These are phyloP conservation scores for Meyerozyma smithsonii DNA, from an alignment of 1,139 yeast species.

Conservation along the genomic window DNA sequence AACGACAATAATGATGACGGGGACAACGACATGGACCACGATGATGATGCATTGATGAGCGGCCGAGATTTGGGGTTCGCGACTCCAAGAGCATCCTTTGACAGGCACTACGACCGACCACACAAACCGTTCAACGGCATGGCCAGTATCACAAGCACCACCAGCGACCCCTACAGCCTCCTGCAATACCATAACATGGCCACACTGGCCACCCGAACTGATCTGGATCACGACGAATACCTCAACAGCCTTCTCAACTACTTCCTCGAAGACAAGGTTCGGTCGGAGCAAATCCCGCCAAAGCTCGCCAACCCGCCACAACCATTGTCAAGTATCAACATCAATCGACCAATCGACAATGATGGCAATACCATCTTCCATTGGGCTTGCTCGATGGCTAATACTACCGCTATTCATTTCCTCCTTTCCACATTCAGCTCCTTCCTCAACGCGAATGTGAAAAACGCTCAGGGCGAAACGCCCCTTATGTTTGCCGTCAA, in stretches of 20 bases:
- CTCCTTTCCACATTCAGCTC: slow-evolving; percentile 46
- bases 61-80: slow-evolving; percentile 40
- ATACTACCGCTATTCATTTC: slow-evolving; percentile 66
- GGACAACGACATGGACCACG: slow-evolving; percentile 11
- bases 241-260: slow-evolving; percentile 32
- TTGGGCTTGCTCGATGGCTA: slow-evolving; percentile 94
- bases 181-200: slow-evolving; percentile 19
- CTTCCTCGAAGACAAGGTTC: slow-evolving; percentile 32
- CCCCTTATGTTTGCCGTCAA: slow-evolving; percentile 84
- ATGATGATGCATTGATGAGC: slow-evolving; percentile 34
- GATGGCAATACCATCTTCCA: slow-evolving; percentile 92
- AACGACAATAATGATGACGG: slow-evolving; percentile 16
- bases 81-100: slow-evolving; percentile 38
- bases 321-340: slow-evolving; percentile 45
- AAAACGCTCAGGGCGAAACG: slow-evolving; percentile 74
- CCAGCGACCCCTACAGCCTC: slow-evolving; percentile 17
- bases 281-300: slow-evolving; percentile 24
- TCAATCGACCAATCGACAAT: slow-evolving; percentile 86
- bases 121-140: slow-evolving; percentile 8
- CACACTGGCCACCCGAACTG: slow-evolving; percentile 15
- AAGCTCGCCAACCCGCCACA: slow-evolving; percentile 36
- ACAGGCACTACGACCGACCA: slow-evolving; percentile 13
- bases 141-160: slow-evolving; percentile 5
- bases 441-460: slow-evolving; percentile 56
- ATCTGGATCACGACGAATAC: slow-evolving; percentile 30